Evolutionary conservation across 2,329 filamentous ascomycete species (phyloP).

Genomic region (Seiridium cupressi): DNA sequence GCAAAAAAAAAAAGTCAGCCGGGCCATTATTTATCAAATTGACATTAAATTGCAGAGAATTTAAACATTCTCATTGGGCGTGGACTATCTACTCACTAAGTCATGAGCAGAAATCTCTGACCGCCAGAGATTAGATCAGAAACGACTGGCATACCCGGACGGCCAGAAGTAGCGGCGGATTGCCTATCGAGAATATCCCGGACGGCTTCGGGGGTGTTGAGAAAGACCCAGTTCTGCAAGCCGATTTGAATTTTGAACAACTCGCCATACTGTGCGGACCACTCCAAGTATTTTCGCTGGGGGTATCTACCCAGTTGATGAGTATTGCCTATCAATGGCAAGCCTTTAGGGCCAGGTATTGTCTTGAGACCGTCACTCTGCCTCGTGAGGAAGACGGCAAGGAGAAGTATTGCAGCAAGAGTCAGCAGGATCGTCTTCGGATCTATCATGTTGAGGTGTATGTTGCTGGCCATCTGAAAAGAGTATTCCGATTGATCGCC

Average conservation of each 20-base stretch:
- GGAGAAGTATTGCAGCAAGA: neutral
- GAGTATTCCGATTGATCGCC: too few relatives aligned
- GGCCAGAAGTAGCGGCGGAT: neutral
- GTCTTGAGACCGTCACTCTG: neutral
- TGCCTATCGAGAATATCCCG: neutral
- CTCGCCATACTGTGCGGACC: neutral
- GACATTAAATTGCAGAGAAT: too few relatives aligned
- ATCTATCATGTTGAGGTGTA: neutral
- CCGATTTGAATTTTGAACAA: neutral
- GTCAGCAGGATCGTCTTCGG: neutral
- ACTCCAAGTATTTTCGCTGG: neutral
- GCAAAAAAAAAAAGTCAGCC: neutral
- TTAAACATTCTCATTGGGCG: too few relatives aligned
- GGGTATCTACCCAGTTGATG: neutral
- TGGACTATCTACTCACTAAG: neutral
- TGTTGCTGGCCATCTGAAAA: too few relatives aligned
- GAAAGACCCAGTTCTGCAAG: neutral
- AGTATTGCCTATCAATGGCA: slow-evolving; percentile 1
- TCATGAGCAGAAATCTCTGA: neutral
- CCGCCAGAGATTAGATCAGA: neutral
- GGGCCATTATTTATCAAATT: too few relatives aligned
- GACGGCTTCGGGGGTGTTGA: neutral
- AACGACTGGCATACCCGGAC: neutral
- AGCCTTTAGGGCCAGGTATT: neutral
- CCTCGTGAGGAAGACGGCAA: neutral